A percentile compares a stretch with the other conserved stretches of the same genome.
Evolutionary conservation across 352 stramenopile genomes (phyloP).

Genomic region (Lagenidium sp.): DNA sequence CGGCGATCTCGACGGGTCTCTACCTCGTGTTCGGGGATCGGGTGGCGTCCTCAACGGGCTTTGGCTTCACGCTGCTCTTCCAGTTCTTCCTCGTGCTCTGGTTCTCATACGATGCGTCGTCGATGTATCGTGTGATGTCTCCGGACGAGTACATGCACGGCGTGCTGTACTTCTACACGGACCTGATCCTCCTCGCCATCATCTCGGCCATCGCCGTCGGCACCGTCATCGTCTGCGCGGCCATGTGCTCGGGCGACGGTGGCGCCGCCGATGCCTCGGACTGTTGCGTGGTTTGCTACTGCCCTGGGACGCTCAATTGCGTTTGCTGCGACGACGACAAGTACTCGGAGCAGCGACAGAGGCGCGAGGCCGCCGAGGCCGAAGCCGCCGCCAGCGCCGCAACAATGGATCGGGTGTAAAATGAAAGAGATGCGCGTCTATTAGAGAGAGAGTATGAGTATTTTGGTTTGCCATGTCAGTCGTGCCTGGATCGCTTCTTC

Average conservation of each 20-base stretch:
- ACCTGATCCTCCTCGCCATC: constrained; percentile 13
- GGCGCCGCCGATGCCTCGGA: background rate
- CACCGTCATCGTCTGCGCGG: background rate
- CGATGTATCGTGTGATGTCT: constrained; percentile 13
- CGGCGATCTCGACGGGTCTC: background rate
- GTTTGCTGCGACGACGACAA: too few species aligned
- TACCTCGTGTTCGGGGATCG: background rate
- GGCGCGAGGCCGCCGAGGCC: too few species aligned
- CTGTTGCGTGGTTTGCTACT: too few species aligned
- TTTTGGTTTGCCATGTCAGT: too few species aligned
- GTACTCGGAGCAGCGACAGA: too few species aligned
- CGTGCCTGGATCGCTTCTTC: too few species aligned
- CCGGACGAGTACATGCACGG: constrained; percentile 22
- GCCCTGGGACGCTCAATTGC: too few species aligned
- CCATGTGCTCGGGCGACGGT: background rate
- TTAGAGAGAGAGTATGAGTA: too few species aligned
- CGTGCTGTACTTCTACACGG: constrained; percentile 48
- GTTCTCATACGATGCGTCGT: constrained; percentile 10
- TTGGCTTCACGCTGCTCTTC: constrained; percentile 6
- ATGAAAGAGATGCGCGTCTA: too few species aligned
- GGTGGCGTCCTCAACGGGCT: constrained; percentile 1
- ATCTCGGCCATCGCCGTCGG: background rate
- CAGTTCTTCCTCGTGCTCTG: constrained; percentile 14
- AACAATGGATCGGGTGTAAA: too few species aligned
- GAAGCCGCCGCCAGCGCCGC: too few species aligned